phyloP scores from a whole-genome alignment of 148 eudicot species.

The Rhododendron molle region DNA sequence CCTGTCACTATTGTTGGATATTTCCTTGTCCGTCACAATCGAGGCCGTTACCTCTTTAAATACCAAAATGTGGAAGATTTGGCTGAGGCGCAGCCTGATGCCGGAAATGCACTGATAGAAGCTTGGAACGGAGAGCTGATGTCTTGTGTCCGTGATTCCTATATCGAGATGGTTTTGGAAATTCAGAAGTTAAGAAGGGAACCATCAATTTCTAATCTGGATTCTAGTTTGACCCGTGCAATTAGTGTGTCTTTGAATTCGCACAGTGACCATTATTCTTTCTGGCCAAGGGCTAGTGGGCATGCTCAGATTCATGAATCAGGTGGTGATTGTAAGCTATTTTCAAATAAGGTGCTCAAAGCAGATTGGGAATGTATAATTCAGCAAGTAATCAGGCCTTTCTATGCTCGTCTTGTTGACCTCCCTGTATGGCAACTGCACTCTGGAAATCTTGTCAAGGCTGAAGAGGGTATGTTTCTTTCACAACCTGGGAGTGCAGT shows the following conservation, averaged over 20 bases:
- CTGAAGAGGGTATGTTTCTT: conserved; percentile 97
- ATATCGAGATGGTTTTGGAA: conserved; percentile 63
- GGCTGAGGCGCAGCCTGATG: conserved; percentile 57
- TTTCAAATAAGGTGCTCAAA: conserved; percentile 31
- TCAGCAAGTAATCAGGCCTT: conserved; percentile 80
- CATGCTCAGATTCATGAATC: conserved; percentile 27
- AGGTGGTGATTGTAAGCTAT: conserved; percentile 18
- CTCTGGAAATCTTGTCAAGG: conserved; percentile 85
- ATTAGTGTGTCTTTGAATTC: conserved; percentile 48
- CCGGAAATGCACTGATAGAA: conserved; percentile 86
- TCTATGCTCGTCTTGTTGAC: conserved; percentile 77
- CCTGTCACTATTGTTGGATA: conserved; percentile 81
- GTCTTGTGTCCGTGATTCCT: conserved; percentile 94
- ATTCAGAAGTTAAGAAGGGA: conserved; percentile 73
- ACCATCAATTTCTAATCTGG: conserved; percentile 49
- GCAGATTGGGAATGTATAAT: conserved; percentile 80
- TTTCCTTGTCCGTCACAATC: conserved; percentile 89
- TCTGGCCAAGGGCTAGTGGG: conserved; percentile 84
- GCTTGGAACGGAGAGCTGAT: conserved; percentile 96
- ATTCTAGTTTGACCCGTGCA: conserved; percentile 38
- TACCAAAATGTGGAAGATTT: conserved; percentile 43
- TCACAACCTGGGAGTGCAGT: conserved; percentile 84
- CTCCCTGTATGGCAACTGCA: conserved; percentile 93
- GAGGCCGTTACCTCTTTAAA: conserved; percentile 86
- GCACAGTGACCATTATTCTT: conserved; percentile 55